A percentile compares a stretch with the other conserved stretches of the same genome.
phyloP scores from a whole-genome alignment of 2,329 filamentous ascomycete species.

The Colletotrichum lini region DNA sequence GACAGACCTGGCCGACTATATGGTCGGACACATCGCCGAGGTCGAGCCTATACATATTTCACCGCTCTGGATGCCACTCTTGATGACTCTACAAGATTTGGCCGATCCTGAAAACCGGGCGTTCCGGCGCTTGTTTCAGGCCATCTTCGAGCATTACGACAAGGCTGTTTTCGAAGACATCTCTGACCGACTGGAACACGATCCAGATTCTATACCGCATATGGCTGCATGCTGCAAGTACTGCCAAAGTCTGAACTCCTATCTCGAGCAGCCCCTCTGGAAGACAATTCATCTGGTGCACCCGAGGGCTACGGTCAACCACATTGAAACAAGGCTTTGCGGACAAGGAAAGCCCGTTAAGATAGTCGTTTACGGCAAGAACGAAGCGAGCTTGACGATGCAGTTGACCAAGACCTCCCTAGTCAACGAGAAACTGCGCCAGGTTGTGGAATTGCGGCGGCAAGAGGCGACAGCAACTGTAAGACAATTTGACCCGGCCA shows the following conservation, averaged over 20 bases:
- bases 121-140: slow-evolving; percentile 28
- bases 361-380: slow-evolving; percentile 26
- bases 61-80: slow-evolving; percentile 28
- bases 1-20: slow-evolving; percentile 1
- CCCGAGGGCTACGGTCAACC: slow-evolving; percentile 22
- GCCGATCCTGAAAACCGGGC: slow-evolving; percentile 13
- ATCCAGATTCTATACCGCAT: slow-evolving; percentile 14
- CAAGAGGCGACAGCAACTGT: slow-evolving; percentile 30
- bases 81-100: slow-evolving; percentile 32
- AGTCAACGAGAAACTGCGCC: slow-evolving; percentile 24
- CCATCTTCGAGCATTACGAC: slow-evolving; percentile 21
- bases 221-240: slow-evolving; percentile 30
- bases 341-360: slow-evolving; percentile 34
- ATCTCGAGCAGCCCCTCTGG: slow-evolving; percentile 33
- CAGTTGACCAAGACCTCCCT: slow-evolving; percentile 34
- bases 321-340: slow-evolving; percentile 15
- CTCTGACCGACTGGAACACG: slow-evolving; percentile 17
- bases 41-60: slow-evolving; percentile 35
- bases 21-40: slow-evolving; percentile 9
- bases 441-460: slow-evolving; percentile 5
- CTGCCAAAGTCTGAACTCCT: slow-evolving; percentile 28
- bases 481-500: slow-evolving; percentile 23
- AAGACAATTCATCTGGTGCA: slow-evolving; percentile 30
- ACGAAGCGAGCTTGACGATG: slow-evolving; percentile 20
- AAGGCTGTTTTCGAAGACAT: slow-evolving; percentile 31